These are phyloP conservation scores for Durotheca rogersii DNA, from an alignment of 495 filamentous ascomycete genomes.

Conservation along the genomic window DNA sequence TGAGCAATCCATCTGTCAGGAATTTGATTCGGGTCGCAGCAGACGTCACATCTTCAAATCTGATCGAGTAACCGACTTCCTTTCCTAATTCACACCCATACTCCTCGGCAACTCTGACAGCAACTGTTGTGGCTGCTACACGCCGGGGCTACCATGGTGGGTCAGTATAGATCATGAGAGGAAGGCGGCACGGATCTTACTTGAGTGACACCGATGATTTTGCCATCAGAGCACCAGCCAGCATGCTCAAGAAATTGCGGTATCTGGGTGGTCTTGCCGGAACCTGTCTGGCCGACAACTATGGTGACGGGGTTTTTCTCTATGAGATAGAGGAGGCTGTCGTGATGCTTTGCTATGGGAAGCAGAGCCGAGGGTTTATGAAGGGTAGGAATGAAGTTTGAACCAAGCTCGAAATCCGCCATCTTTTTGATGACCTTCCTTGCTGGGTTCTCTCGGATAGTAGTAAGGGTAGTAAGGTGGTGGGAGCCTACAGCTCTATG, in stretches of 20 bases:
- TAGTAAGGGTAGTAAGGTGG: no score
- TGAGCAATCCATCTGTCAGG: slow-evolving; percentile 89
- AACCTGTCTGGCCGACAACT: slow-evolving; percentile 87
- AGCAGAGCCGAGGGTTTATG: slow-evolving; percentile 76
- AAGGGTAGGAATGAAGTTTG: slow-evolving; percentile 70
- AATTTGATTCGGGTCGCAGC: slow-evolving; percentile 90
- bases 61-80: slow-evolving; percentile 94
- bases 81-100: slow-evolving; percentile 88
- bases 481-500: no score
- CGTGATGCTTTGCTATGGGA: slow-evolving; percentile 73
- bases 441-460: no score
- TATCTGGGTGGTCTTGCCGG: slow-evolving; percentile 87
- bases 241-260: slow-evolving; percentile 85
- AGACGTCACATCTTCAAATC: slow-evolving; percentile 96
- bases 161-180: slow-evolving; percentile 17
- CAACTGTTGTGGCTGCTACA: slow-evolving; percentile 91
- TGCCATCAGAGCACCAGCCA: slow-evolving; percentile 82
- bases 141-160: slow-evolving; percentile 71
- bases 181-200: slow-evolving; percentile 52
- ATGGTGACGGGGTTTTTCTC: slow-evolving; percentile 78
- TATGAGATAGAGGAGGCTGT: slow-evolving; percentile 72
- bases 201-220: slow-evolving; percentile 87
- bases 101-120: slow-evolving; percentile 87
- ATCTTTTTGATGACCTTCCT: no score
- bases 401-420: slow-evolving; percentile 60